phyloP scores from a whole-genome alignment of 192 early-diverging fungal species.

The Mortierella claussenii region DNA sequence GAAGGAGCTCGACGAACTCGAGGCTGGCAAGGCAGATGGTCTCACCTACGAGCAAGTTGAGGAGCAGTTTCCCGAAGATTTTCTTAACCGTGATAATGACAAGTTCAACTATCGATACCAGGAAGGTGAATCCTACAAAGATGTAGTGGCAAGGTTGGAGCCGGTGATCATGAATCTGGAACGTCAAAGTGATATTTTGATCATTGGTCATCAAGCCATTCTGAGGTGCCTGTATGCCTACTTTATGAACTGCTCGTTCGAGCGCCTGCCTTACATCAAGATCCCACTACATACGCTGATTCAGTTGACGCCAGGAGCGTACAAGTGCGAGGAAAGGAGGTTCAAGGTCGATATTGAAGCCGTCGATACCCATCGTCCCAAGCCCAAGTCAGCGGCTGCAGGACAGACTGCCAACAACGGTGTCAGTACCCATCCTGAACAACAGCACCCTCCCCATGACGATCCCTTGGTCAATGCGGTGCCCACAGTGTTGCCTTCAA shows the following conservation, averaged over 20 bases:
- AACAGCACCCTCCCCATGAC: not conserved
- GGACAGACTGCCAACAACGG: not conserved
- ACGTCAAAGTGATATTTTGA: constrained; percentile 93
- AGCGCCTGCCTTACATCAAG: constrained; percentile 98
- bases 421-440: constrained; percentile 2
- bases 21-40: constrained; percentile 96
- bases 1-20: constrained; percentile 98
- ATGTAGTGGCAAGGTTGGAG: constrained; percentile 94
- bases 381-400: constrained; percentile 59
- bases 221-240: constrained; percentile 98
- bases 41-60: constrained; percentile 99
- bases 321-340: constrained; percentile 93
- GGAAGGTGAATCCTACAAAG: constrained; percentile 90
- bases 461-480: constrained; percentile 1
- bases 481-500: not conserved
- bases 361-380: constrained; percentile 95
- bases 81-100: constrained; percentile 92
- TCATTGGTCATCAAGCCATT: constrained; percentile 98
- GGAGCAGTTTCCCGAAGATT: constrained; percentile 91
- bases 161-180: constrained; percentile 99
- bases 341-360: constrained; percentile 98
- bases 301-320: constrained; percentile 95
- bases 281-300: constrained; percentile 98
- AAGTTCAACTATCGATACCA: constrained; percentile 93
- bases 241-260: constrained; percentile 91